These are phyloP conservation scores for Clathrospora elynae DNA, from an alignment of 2,329 filamentous ascomycete genomes.

Conservation along the genomic window DNA sequence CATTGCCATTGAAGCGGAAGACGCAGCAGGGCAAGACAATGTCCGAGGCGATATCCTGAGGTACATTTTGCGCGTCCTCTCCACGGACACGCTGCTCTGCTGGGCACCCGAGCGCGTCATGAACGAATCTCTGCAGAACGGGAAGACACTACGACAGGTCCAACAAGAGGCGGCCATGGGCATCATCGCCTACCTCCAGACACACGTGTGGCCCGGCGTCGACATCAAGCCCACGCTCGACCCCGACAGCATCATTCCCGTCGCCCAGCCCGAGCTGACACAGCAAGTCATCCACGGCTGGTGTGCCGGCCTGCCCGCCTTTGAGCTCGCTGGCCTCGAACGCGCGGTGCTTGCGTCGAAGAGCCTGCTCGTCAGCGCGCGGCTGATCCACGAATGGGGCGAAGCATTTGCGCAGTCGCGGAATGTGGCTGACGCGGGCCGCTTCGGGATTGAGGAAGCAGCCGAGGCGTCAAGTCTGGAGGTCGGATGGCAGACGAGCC, in stretches of 20 bases:
- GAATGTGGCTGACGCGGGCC: constrained; percentile 43
- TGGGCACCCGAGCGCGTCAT: constrained; percentile 70
- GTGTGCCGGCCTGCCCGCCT: constrained; percentile 72
- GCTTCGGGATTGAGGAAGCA: constrained; percentile 83
- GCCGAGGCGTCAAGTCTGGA: constrained; percentile 78
- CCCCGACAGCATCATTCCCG: constrained; percentile 74
- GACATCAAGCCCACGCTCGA: constrained; percentile 82
- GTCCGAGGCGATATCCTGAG: constrained; percentile 68
- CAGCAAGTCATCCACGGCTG: constrained; percentile 77
- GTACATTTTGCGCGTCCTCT: constrained; percentile 80
- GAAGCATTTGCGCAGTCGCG: constrained; percentile 66
- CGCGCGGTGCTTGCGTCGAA: constrained; percentile 83
- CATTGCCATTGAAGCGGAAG: constrained; percentile 76
- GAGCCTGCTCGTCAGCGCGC: constrained; percentile 76
- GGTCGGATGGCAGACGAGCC: constrained; percentile 84
- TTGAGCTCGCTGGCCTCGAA: constrained; percentile 87
- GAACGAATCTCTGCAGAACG: constrained; percentile 52
- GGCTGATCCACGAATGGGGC: constrained; percentile 87
- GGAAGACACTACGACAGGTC: constrained; percentile 67
- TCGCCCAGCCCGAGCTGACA: constrained; percentile 74
- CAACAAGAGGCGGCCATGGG: constrained; percentile 73
- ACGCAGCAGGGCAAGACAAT: constrained; percentile 57
- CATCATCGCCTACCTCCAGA: constrained; percentile 72
- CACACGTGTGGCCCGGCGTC: constrained; percentile 81
- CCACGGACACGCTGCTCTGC: constrained; percentile 91